Base-by-base conservation (phyloP, 169 alveolate genomes). In the Plasmodium gonderi region DNA sequence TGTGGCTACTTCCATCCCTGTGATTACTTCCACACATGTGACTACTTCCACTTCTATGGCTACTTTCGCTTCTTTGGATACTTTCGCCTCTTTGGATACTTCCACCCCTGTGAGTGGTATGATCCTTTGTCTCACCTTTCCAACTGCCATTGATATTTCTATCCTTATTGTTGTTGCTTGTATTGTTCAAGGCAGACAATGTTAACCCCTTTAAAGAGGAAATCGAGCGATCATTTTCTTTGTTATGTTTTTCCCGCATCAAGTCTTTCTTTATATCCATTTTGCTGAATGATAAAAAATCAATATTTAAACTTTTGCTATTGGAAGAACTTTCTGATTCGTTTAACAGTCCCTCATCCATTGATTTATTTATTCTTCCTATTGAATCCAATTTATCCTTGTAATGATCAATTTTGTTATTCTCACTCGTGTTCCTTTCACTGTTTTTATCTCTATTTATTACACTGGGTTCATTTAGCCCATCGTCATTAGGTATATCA, bases 221-320 rank as follows among this genome's bases (percentile, higher is more conserved):
- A 12, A 31, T 60, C 47, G 90, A 79, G 7, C 44, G 90, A 12
- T 33, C 77, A 47, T 79, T 79, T 5, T n/a, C 80, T 29, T 23
- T 40, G 42, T 54, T 60, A 1, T 12, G 72, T 12, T 36, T 36
- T 60, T 36, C 72, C 90, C 20, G 33, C 75, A 67, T 79, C 60
- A 23, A 14, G 12, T 45, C 31, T 31, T 38, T 31, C 38, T 40
- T 64, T 40, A 4, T 80, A n/a, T 31, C 40, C 38, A 31, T 80
- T 47, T 64, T 80, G 23, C 54, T 80, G 33, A 64, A 80, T 26
- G 91, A 80, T 20, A 80, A 33, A 5, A 67, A 64, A 40, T 80
- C 91, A 42, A 42, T 23, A 65, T 80, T 80, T 26, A 38, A 38
- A 65, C 78, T 80, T 40, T 47, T 67, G n/a, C 91, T 17, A 20